Percentiles rank a stretch among this genome's conserved stretches.
Evolutionary conservation across 371 early-diverging fungal genomes (phyloP).

Genomic region (Mucor sp.): DNA sequence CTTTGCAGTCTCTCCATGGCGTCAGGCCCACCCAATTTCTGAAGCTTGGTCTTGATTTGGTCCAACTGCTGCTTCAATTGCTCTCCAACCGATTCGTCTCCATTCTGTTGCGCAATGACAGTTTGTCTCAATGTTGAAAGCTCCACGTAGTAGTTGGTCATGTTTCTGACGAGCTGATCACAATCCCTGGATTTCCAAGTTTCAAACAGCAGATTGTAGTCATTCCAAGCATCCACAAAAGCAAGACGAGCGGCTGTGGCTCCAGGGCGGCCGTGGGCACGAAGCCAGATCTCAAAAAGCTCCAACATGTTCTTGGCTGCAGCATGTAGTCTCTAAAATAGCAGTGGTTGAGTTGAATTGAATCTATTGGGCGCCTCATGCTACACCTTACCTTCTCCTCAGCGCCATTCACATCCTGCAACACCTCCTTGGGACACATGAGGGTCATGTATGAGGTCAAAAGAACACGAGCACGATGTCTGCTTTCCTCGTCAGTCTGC

Average conservation of each 20-base stretch:
- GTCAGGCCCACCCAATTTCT: slow-evolving; percentile 28
- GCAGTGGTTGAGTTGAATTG: not conserved
- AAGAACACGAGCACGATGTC: slow-evolving; percentile 60
- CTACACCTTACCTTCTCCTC: slow-evolving; percentile 54
- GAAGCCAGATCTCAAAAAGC: slow-evolving; percentile 60
- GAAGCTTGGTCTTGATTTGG: slow-evolving; percentile 31
- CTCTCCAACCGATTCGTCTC: slow-evolving; percentile 61
- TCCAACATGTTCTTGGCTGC: slow-evolving; percentile 52
- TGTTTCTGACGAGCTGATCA: slow-evolving; percentile 56
- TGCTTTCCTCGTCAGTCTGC: slow-evolving; percentile 29
- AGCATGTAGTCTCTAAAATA: slow-evolving; percentile 35
- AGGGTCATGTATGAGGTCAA: slow-evolving; percentile 72
- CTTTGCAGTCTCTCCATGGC: slow-evolving; percentile 30
- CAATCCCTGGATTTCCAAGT: slow-evolving; percentile 74
- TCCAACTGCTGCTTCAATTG: slow-evolving; percentile 56
- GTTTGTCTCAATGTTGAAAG: slow-evolving; percentile 69
- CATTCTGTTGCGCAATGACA: slow-evolving; percentile 38
- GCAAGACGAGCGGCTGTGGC: slow-evolving; percentile 34
- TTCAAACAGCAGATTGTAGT: slow-evolving; percentile 66
- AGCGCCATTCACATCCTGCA: slow-evolving; percentile 46
- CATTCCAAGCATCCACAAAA: slow-evolving; percentile 53
- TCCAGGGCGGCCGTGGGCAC: slow-evolving; percentile 31
- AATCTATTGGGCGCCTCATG: not conserved
- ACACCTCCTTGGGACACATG: slow-evolving; percentile 62
- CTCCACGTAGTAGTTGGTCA: slow-evolving; percentile 72